Base-by-base conservation (phyloP, 106 monocot species). In the Dioscorea zingiberensis region DNA sequence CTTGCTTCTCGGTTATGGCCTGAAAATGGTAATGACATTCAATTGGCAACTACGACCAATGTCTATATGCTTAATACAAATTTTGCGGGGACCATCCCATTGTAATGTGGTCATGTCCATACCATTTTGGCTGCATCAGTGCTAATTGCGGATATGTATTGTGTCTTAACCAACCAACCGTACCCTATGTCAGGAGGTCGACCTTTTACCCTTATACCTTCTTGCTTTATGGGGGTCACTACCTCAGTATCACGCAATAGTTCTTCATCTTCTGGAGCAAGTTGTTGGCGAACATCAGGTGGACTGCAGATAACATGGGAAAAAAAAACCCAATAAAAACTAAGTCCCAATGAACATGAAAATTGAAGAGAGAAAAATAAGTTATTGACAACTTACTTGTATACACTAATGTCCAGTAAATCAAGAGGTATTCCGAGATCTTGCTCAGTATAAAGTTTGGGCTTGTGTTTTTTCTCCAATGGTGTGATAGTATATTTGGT, bases 391-490 rank as follows among this genome's bases (percentile, higher is more conserved):
- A 54, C 83, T 72, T 88, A 95, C 95, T 88, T 88, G 83, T 92
- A 97, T 38, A 88, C 73, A 48, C 85, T 83, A 56, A 92, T 72
- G 53, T 97, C 97, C 64, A 97, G 83, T 65, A 97, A 71, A 65
- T 97, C 97, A 70, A 97, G 97, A 67, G 97, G 97, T 63, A 97
- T 86, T 44, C 97, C 97, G 67, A 97, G 92, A 76, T 97, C 97
- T 66, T 67, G 79, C 30, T 90, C 90, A 44, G 73, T 62, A 76
- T 76, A 84, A 76, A 91, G 85, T 76, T 85, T 83, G 16, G 94
- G 87, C 61, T 88, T 95, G 81, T 88, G 73, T 65, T 75, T 77
- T 74, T 95, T 95, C 30, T 95, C 94, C 49, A 95, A 69, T 30
- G 91, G 81, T 26, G 91, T 87, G 23, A 95, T 95, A 22, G 69